Evolutionary conservation across 306 rosid genomes (phyloP), one percentile per base, ranked within the genome.

Genomic region (Oxytropis ochrocephala): DNA sequence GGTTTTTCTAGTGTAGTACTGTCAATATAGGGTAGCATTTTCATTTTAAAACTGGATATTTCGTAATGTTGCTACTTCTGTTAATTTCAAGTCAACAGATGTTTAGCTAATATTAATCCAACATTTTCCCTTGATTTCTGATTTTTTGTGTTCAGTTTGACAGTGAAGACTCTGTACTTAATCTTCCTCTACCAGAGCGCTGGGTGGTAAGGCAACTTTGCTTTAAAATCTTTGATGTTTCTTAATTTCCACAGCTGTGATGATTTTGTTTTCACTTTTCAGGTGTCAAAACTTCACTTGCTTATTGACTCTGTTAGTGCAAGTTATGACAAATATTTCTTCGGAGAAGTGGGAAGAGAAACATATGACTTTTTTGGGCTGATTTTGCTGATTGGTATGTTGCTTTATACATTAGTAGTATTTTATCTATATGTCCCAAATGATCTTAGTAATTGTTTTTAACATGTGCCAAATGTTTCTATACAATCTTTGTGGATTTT

Each of bases 321-420:
- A 75, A 93, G 90, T 85, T 93, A 93, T 64, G 98, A 93, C 63
- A 90, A 93, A 74, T 90, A 77, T 86, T 90, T 82, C 85, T 90
- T 90, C 73, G 98, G 98, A 73, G 98, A 93, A 77, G 84, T 86
- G 50, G 98, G 94, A 63, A 85, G 98, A 73, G 98, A 93, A 74
- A 73, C 76, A 17, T 93, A 90, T 75, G 94, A 90, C 65, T 93
- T 93, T 82, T 93, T 80, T 93, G 98, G 98, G 91, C 86, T 50
- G 98, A 93, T 83, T 90, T 93, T 70, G 98, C 98, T 18, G 98
- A 93, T 77, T 93, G 98, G 98, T 93, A 88, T 21, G 76, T 42
- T 68, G 18, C 48, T 53, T 52, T 68, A 24, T 56, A 61, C 21
- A 38, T n/a, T 49, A 29, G 13, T 63, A 16, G 5, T 41, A 35